Conservation (phyloP, 805 yeast species). For the Saturnispora zaruensis region DNA sequence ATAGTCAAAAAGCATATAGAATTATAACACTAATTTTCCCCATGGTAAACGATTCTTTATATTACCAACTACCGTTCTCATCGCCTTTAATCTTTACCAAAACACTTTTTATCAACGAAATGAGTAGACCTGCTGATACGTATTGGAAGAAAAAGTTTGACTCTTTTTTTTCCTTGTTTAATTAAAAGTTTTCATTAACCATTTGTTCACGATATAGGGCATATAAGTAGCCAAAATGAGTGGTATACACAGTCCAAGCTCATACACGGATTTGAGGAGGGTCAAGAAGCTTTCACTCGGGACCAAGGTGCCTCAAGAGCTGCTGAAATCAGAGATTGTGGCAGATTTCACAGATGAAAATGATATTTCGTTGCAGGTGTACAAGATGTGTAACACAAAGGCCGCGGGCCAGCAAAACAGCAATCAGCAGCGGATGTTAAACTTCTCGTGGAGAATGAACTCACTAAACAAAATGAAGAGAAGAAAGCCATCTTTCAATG, state of each 20-base stretch:
- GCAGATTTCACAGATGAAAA: constrained; percentile 22
- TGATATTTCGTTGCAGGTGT: constrained; percentile 27
- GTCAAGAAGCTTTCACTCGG: background rate
- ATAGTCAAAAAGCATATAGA: too few species aligned
- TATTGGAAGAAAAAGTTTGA: background rate
- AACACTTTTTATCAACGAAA: background rate
- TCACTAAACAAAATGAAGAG: constrained; percentile 24
- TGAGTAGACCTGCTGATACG: background rate
- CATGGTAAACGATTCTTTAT: too few species aligned
- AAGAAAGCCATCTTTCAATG: constrained; percentile 8
- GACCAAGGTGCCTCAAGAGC: background rate
- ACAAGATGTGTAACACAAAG: constrained; percentile 29
- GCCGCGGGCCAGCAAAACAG: constrained; percentile 25
- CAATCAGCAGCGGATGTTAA: constrained; percentile 25
- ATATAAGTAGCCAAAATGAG: background rate
- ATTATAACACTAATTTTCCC: too few species aligned
- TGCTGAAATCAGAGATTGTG: constrained; percentile 20
- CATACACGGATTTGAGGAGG: background rate
- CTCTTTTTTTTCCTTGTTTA: background rate
- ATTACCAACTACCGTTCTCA: background rate
- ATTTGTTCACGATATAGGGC: background rate
- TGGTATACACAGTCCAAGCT: background rate
- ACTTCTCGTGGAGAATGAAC: constrained; percentile 31
- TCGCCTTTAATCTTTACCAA: background rate
- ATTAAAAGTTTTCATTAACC: background rate